Conservation (phyloP, 805 yeast genomes). For the Wickerhamomyces strasburgensis region DNA sequence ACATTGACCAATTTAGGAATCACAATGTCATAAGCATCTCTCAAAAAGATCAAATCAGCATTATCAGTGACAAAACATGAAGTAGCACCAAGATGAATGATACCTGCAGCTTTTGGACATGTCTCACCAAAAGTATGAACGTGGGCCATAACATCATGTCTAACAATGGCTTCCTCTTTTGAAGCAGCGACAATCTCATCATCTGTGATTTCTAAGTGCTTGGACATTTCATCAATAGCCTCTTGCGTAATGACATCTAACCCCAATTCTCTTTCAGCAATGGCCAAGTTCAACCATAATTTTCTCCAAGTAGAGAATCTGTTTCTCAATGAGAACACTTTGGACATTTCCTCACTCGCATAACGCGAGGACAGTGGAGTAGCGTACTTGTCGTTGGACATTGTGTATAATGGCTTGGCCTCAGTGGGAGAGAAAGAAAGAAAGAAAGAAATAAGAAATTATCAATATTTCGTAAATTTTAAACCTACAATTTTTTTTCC, state of each 20-base stretch:
- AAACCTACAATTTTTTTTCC: too few relatives aligned
- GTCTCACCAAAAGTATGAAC: constrained; percentile 92
- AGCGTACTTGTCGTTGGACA: constrained; percentile 63
- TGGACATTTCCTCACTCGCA: constrained; percentile 96
- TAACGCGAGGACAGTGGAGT: constrained; percentile 96
- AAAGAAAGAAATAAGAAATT: not conserved
- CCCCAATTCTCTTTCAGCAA: constrained; percentile 92
- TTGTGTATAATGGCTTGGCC: constrained; percentile 3
- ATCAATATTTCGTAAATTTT: not conserved
- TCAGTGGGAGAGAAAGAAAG: not conserved
- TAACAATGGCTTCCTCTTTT: constrained; percentile 92
- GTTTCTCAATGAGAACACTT: constrained; percentile 85
- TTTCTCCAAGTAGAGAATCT: constrained; percentile 98
- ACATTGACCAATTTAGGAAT: constrained; percentile 96
- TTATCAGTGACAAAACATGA: constrained; percentile 97
- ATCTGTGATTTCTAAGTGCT: constrained; percentile 78
- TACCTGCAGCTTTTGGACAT: constrained; percentile 95
- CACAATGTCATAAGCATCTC: constrained; percentile 91
- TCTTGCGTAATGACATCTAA: constrained; percentile 79
- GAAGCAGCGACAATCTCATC: constrained; percentile 88
- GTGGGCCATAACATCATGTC: constrained; percentile 99
- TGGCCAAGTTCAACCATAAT: constrained; percentile 91
- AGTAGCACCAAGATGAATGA: constrained; percentile 97
- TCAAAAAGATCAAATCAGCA: constrained; percentile 92
- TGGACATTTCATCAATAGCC: constrained; percentile 82